A percentile compares a stretch with the other conserved stretches of the same genome.
phyloP scores from a whole-genome alignment of 2,329 filamentous ascomycete genomes.

The Pseudocercospora musae region DNA sequence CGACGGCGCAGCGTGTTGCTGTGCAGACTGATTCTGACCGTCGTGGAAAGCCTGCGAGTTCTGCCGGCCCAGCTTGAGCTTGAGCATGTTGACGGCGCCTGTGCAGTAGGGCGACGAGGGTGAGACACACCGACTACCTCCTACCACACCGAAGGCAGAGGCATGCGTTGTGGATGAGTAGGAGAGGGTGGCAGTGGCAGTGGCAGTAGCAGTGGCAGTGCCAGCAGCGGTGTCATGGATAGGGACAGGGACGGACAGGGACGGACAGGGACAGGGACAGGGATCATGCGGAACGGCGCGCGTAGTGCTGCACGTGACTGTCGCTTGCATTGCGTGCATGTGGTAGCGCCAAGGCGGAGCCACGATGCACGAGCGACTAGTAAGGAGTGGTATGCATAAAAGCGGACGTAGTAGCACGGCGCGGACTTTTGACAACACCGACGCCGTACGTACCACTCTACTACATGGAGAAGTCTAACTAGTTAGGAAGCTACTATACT shows the following conservation, averaged over 20 bases:
- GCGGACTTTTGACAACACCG: too few species aligned
- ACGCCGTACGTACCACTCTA: too few species aligned
- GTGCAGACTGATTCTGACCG: not conserved
- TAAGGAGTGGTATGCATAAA: too few species aligned
- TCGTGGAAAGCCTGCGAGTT: slow-evolving; percentile 4
- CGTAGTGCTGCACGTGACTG: not conserved
- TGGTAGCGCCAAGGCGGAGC: not conserved
- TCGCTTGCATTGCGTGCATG: too few species aligned
- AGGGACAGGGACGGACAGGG: not conserved
- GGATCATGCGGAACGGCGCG: too few species aligned
- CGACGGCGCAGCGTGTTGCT: slow-evolving; percentile 6
- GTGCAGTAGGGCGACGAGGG: not conserved
- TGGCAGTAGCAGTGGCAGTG: too few species aligned
- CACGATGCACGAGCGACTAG: too few species aligned
- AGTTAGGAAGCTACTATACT: too few species aligned
- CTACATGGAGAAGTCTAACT: too few species aligned
- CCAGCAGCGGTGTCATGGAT: not conserved
- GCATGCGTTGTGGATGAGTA: not conserved
- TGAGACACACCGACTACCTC: not conserved
- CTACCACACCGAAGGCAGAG: not conserved
- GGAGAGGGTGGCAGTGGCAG: too few species aligned
- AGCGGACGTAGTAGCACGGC: too few species aligned
- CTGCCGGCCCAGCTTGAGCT: slow-evolving; percentile 23
- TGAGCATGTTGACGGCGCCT: slow-evolving; percentile 17
- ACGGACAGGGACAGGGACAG: too few species aligned